Evolutionary conservation across 306 rosid species (phyloP), one percentile per base, ranked within the genome.

Genomic region (Ochetophila trinervis): DNA sequence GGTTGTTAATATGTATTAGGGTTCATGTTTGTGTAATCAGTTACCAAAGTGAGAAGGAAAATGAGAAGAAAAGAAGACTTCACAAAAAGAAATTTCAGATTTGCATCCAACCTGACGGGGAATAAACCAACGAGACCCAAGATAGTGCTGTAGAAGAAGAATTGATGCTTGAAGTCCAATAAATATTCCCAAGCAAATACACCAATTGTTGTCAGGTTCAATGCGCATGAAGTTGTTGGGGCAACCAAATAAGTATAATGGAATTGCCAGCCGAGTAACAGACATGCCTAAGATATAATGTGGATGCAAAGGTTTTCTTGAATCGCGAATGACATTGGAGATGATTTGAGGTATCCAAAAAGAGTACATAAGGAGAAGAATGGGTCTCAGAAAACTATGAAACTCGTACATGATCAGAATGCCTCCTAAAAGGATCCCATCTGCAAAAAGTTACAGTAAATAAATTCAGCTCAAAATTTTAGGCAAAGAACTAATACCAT

Each of bases 331-430:
- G 22, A 90, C 87, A 55, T 89, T 93, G 80, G 91, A 81, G 78
- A 88, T 77, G 55, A 93, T 93, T 78, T 93, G 99, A 80, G 99
- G 99, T 75, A 93, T 80, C 99, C 99, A 93, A 70, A 93, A 93
- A 32, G 90, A 86, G 88, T 84, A 88, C 81, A 86, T 80, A 23
- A 93, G 90, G 71, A 93, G 90, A 69, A 93, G 80, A 80, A 93
- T 80, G 63, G 85, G 95, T 68, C 85, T 83, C 82, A 87, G 68
- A 66, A 82, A 90, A 83, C 78, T 82, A 74, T 93, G 97, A 73
- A 93, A 93, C 73, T 93, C 99, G 13, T 93, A 93, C 99, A 93
- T 93, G 53, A 93, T 52, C 48, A 93, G 84, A 79, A 93, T 90
- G 80, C 99, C 99, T 57, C 99, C 99, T 87, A 93, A 75, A 70